Base-by-base conservation (phyloP, 1,284 basidiomycete genomes). In the Inonotus hispidus region DNA sequence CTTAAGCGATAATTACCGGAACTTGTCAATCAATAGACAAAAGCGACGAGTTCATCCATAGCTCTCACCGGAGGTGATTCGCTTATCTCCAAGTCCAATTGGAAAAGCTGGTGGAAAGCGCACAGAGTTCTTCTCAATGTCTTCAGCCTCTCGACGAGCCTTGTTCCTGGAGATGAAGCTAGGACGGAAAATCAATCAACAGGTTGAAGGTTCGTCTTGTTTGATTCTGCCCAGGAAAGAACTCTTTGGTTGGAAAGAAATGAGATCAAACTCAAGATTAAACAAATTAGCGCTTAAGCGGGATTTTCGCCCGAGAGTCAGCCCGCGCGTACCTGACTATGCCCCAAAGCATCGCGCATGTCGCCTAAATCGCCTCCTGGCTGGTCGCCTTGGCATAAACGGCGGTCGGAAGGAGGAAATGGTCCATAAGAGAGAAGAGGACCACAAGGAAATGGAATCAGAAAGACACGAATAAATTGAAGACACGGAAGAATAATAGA, bases 381-480 rank as follows among this genome's bases (percentile, higher is more conserved):
- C 21, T 7, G 21, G n/a, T 16, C 7, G 8, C 46, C 46, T 49
- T 49, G 19, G 46, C 46, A 21, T 16, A 21, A 10, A n/a, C 41
- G 41, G 41, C 16, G 41, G 41, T 43, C 41, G 41, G 41, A 43
- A n/a, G 32, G 19, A 52, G 16, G 29, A n/a, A 27, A 14, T 52
- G 35, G 35, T 32, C 50, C 29, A 16, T 52, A 29, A n/a, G 49
- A 52, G 50, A 27, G 32, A 35, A 8, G 16, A 35, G 16, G 16
- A 52, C 13, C 4, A 52, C 8, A 14, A 11, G 21, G 27, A n/a
- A 52, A 49, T 49, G 23, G 25, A 29, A 52, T 52, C 50, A 52
- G 50, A 52, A 52, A 32, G 10, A n/a, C 27, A 52, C 50, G 39
- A 38, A 59, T 59, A 46, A 37, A 59, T 21, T 59, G 19, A 32